Evolutionary conservation across 2,329 filamentous ascomycete genomes (phyloP), one percentile per base, ranked within the genome.

Genomic region (Bimuria novae-zelandiae): DNA sequence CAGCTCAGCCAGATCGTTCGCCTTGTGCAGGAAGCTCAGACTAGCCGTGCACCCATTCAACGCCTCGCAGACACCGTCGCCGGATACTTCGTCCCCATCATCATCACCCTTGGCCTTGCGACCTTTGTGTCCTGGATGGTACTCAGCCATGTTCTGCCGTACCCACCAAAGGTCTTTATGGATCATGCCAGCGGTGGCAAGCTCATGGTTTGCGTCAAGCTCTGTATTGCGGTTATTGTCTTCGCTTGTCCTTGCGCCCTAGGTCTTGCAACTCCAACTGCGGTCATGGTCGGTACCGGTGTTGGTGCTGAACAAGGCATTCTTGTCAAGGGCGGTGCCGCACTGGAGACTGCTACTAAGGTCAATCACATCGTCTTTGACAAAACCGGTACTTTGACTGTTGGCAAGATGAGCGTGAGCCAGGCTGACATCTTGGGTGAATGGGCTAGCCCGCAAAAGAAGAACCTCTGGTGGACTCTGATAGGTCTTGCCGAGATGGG

Each of bases 231-330:
- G 0, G 94, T 99, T 61, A 96, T 99, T 68, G 94, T 97, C 19
- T 97, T 99, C 73, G 94, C 94, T 4, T 99, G 94, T 69, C 94
- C 94, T 16, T 99, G 94, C 70, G 94, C 94, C 1, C 84, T 99
- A n/a, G 94, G 94, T 50, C 82, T 99, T 16, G 92, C 92, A 19
- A 97, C 94, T 1, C 94, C 94, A 2, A 99, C 94, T 0, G 94
- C 94, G 2, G 92, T 99, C 71, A 97, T 99, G 94, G 94, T 99
- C 25, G 94, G 94, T 37, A 97, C 94, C n/a, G 94, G 94, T 54
- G 87, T 97, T 27, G 94, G 94, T 45, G 94, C 94, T 2, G 90
- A 97, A 74, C 89, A 96, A 63, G 94, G 94, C 21, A 99, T 99
- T 63, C 80, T 99, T 14, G 92, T 97, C 72, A 99, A 99, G 76